phyloP scores from a whole-genome alignment of 495 filamentous ascomycete species.

The Stereocaulon alpinum region DNA sequence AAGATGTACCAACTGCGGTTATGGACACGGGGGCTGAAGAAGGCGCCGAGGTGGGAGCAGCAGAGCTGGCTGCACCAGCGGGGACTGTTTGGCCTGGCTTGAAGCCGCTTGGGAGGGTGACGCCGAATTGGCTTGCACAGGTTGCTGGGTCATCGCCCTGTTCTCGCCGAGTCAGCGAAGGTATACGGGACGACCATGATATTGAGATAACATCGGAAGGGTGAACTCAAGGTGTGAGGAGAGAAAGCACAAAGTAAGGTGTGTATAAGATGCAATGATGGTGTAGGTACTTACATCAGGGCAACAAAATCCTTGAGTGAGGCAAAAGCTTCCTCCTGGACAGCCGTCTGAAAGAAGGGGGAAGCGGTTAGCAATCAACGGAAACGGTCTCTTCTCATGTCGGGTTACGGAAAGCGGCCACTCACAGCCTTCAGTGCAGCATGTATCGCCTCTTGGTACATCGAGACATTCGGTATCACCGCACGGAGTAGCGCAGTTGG shows the following conservation, averaged over 20 bases:
- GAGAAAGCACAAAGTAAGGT: neutral
- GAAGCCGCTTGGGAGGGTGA: no score
- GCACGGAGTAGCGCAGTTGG: neutral
- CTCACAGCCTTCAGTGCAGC: slow-evolving; percentile 4
- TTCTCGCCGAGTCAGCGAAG: no score
- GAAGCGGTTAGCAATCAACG: neutral
- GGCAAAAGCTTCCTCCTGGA: neutral
- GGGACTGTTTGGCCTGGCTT: no score
- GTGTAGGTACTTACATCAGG: neutral
- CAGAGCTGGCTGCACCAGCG: no score
- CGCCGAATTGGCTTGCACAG: no score
- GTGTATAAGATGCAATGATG: neutral
- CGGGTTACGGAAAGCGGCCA: neutral
- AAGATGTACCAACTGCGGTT: no score
- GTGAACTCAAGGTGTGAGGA: no score
- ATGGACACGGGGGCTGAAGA: no score
- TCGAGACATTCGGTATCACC: neutral
- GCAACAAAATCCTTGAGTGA: neutral
- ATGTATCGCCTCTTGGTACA: neutral
- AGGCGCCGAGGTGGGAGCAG: no score
- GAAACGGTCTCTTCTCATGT: neutral
- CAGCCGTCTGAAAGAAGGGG: neutral
- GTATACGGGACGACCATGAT: no score
- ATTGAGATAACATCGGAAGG: no score
- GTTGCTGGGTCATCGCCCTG: no score